Conservation (phyloP, 169 alveolate species). For the Eimeria acervulina region DNA sequence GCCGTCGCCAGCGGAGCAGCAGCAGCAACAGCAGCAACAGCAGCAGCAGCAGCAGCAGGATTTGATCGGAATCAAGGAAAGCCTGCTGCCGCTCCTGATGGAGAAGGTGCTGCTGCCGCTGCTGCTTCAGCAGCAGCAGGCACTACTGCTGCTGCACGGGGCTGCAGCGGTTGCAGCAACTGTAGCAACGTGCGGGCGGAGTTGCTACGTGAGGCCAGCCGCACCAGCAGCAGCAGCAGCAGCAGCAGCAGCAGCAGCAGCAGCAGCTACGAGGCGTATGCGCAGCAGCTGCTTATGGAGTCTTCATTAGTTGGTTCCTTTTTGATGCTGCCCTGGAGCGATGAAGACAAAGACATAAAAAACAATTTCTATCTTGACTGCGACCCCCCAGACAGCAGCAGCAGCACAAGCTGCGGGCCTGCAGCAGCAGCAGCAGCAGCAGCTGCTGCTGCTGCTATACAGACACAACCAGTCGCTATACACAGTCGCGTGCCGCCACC, state of each 20-base stretch:
- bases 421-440: slow-evolving; percentile 16
- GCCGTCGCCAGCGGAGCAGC: not conserved
- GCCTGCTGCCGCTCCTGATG: not conserved
- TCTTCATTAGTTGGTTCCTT: slow-evolving; percentile 86
- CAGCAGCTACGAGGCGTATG: slow-evolving; percentile 28
- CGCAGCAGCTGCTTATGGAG: slow-evolving; percentile 84
- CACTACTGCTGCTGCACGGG: slow-evolving; percentile 1
- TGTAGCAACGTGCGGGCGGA: not conserved
- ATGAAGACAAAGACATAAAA: slow-evolving; percentile 85
- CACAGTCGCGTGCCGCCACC: slow-evolving; percentile 73
- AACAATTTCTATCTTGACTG: slow-evolving; percentile 84
- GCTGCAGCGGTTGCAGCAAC: slow-evolving; percentile 20
- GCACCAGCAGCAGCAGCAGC: not conserved
- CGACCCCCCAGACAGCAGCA: slow-evolving; percentile 64
- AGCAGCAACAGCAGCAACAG: not conserved
- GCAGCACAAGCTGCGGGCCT: not conserved
- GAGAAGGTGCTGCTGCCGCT: slow-evolving; percentile 32
- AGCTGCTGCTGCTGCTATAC: not conserved
- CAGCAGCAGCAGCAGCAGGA: slow-evolving; percentile 13
- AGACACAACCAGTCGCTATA: slow-evolving; percentile 48
- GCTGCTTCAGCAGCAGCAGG: slow-evolving; percentile 31
- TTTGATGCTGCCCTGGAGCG: slow-evolving; percentile 88
- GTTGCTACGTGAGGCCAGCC: not conserved
- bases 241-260: slow-evolving; percentile 38
- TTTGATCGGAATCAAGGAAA: not conserved